Conservation (phyloP, 148 eudicot genomes). For the Rhododendron ferrugineum region DNA sequence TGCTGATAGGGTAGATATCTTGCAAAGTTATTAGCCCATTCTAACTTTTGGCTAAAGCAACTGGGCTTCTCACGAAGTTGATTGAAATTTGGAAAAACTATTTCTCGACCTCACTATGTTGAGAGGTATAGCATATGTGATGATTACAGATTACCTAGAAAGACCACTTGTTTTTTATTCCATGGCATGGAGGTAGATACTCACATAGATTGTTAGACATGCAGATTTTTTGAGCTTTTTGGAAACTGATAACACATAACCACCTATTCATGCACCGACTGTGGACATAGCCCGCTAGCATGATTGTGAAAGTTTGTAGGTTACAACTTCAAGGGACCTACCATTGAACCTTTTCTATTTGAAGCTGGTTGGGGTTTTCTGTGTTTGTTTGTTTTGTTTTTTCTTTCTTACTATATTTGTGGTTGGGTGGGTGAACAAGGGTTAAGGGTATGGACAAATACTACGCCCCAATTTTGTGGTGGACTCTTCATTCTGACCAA, state of each 20-base stretch:
- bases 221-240: neutral
- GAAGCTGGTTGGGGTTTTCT: neutral
- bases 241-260: neutral
- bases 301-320: neutral
- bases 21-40: neutral
- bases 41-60: neutral
- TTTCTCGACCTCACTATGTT: neutral
- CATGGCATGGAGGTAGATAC: neutral
- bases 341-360: neutral
- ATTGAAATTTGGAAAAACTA: neutral
- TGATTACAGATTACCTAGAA: neutral
- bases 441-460: neutral
- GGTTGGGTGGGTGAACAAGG: neutral
- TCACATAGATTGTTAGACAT: neutral
- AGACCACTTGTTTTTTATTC: neutral
- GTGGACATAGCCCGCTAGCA: neutral
- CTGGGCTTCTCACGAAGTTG: neutral
- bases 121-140: neutral
- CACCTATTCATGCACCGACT: neutral
- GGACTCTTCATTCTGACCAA: neutral
- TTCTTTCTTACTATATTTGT: neutral
- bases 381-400: neutral
- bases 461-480: neutral
- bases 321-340: neutral
- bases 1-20: neutral